Conservation (phyloP, 78 protist species). For the Dictyostelium purpureum region DNA sequence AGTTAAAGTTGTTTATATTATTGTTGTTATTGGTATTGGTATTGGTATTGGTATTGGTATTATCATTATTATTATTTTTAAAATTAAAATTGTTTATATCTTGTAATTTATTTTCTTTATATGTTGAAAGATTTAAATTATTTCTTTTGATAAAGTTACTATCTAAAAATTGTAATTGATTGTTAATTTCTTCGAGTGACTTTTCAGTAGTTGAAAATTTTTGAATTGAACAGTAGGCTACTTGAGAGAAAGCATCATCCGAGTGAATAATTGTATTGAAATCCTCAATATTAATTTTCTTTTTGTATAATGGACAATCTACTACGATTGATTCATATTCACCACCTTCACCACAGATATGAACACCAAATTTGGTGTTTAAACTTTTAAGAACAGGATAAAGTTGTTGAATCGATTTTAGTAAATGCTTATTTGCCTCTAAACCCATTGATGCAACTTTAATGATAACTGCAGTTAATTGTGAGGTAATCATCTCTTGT, state of each 20-base stretch:
- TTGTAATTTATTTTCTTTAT: not conserved
- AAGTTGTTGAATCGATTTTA: conserved; percentile 75
- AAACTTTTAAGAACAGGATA: conserved; percentile 37
- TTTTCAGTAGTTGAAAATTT: conserved; percentile 19
- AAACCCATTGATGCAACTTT: conserved; percentile 93
- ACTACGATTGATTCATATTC: conserved; percentile 97
- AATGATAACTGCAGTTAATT: conserved; percentile 86
- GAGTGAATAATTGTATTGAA: conserved; percentile 34
- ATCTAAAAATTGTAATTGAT: not conserved
- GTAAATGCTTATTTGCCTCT: conserved; percentile 78
- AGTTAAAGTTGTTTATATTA: not conserved
- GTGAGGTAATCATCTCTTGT: conserved; percentile 86
- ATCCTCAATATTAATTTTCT: conserved; percentile 36
- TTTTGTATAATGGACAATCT: conserved; percentile 93
- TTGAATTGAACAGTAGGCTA: conserved; percentile 24
- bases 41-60: not conserved
- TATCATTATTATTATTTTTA: not conserved
- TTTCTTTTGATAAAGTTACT: not conserved
- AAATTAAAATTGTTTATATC: not conserved
- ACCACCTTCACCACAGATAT: conserved; percentile 99
- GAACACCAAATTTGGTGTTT: conserved; percentile 66
- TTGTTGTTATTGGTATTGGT: not conserved
- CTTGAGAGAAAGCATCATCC: conserved; percentile 70
- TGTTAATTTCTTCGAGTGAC: not conserved
- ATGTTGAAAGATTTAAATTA: not conserved